A percentile compares a stretch with the other conserved stretches of the same genome.
Conservation (phyloP, 2,329 filamentous ascomycete genomes). For the Pestalotiopsis sp. region DNA sequence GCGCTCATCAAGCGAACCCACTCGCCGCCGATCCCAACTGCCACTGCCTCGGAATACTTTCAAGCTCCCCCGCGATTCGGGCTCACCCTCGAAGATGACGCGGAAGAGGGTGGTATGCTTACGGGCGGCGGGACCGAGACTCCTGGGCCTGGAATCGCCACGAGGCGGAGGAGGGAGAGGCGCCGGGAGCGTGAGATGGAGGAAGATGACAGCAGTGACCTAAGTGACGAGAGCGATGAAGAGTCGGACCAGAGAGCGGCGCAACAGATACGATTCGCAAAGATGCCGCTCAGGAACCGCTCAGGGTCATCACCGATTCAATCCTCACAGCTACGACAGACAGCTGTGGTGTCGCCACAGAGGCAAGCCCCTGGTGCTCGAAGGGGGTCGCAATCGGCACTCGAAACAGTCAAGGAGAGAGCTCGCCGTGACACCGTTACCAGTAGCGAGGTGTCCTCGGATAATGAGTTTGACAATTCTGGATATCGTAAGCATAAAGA, state of each 20-base stretch:
- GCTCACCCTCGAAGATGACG: constrained; percentile 69
- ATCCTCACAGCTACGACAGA: constrained; percentile 63
- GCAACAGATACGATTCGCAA: constrained; percentile 93
- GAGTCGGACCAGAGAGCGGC: constrained; percentile 73
- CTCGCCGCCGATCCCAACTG: constrained; percentile 83
- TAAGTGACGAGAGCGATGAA: constrained; percentile 84
- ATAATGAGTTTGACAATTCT: constrained; percentile 75
- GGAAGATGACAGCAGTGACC: constrained; percentile 83
- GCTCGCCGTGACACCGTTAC: constrained; percentile 76
- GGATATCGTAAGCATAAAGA: constrained; percentile 67
- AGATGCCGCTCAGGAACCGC: constrained; percentile 86
- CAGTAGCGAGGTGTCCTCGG: constrained; percentile 81
- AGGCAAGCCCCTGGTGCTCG: constrained; percentile 49
- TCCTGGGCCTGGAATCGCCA: constrained; percentile 67
- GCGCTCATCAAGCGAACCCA: constrained; percentile 81
- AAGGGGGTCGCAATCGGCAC: constrained; percentile 71
- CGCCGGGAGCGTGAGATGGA: constrained; percentile 78
- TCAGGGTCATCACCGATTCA: constrained; percentile 88
- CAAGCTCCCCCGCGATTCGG: constrained; percentile 67
- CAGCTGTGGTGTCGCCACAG: constrained; percentile 50
- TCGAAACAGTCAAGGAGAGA: constrained; percentile 71
- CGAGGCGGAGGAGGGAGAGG: constrained; percentile 63
- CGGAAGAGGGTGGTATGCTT: constrained; percentile 73
- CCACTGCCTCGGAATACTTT: constrained; percentile 82
- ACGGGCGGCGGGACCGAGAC: constrained; percentile 70